phyloP scores from a whole-genome alignment of 2,329 filamentous ascomycete genomes.

The Paracamarosporium sp. region DNA sequence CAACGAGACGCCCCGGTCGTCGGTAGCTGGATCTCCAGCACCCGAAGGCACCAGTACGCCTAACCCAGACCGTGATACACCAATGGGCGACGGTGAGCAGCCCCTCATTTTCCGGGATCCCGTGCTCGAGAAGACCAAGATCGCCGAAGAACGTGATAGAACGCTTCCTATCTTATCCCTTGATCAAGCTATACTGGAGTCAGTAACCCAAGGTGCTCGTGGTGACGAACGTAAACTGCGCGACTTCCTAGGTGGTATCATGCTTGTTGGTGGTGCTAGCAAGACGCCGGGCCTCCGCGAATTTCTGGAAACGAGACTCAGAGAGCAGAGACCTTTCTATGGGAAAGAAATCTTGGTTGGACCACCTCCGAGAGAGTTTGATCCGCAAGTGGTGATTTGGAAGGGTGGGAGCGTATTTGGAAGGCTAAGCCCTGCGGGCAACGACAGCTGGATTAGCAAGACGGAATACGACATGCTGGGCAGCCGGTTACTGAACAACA shows the following conservation, averaged over 20 bases:
- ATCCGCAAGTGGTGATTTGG: conserved; percentile 97
- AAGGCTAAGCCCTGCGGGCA: conserved; percentile 76
- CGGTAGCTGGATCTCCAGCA: conserved; percentile 84
- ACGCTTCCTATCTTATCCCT: conserved; percentile 84
- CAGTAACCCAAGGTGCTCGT: conserved; percentile 84
- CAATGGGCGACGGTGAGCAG: conserved; percentile 49
- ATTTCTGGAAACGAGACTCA: conserved; percentile 82
- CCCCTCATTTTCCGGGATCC: conserved; percentile 50
- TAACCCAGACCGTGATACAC: conserved; percentile 55
- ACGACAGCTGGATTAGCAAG: conserved; percentile 92
- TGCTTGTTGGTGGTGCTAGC: conserved; percentile 47
- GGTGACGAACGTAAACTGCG: conserved; percentile 92
- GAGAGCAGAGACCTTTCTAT: conserved; percentile 67
- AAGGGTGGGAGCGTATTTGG: conserved; percentile 98
- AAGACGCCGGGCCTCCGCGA: conserved; percentile 73
- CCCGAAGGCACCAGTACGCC: conserved; percentile 84
- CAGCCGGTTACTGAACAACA: conserved; percentile 71
- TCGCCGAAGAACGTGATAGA: conserved; percentile 74
- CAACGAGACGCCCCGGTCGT: conserved; percentile 80
- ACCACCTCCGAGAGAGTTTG: conserved; percentile 84
- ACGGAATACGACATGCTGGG: conserved; percentile 89
- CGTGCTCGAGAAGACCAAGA: conserved; percentile 56
- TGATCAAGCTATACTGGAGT: conserved; percentile 87
- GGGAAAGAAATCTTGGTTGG: conserved; percentile 72
- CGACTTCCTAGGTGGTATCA: conserved; percentile 68